Base-by-base conservation (phyloP, 176 grass and related monocot genomes). In the Puccinellia tenuiflora region DNA sequence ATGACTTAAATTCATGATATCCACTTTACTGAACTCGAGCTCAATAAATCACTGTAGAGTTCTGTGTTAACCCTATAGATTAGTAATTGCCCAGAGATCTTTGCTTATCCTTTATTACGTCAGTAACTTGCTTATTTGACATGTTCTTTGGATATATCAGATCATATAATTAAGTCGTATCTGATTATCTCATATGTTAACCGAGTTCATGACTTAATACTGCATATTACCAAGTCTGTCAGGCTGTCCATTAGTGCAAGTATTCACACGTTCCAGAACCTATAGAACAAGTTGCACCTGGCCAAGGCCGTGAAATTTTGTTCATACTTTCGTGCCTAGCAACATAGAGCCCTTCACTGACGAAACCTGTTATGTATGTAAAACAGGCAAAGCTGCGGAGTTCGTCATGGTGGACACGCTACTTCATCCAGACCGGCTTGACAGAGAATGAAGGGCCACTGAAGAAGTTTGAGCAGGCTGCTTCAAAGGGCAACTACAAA, bases 331-430 rank as follows among this genome's bases (percentile, higher is more conserved):
- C 17, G 0, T n/a, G 20, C 11, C 31, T 39, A 12, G 39, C 28
- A 53, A 59, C 25, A 12, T 42, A 59, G 28, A 62, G 18, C 3
- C 15, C 6, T 29, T 86, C 0, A 12, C 68, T 88, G 57, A 87
- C 7, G 21, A 46, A 81, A 40, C 40, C 24, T 29, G 17, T 18
- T 4, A 1, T 50, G 30, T 84, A 82, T 73, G 24, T 73, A 24
- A 21, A 26, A 31, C 85, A 98, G 96, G 96, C 88, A n/a, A 98
- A 98, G 77, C 71, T 95, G 77, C 87, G 96, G 53, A 95, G 92
- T 86, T 90, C 85, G 55, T 91, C 96, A n/a, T 98, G 96, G 96
- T 98, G 96, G 96, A 93, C 94, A 6, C 63, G 92, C 22, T 98
- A 95, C 86, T 98, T 98, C 77, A 85, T 98, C 66, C 96, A 98